A percentile compares a stretch with the other conserved stretches of the same genome.
Evolutionary conservation across 2,329 filamentous ascomycete species (phyloP).

Genomic region (Macrophomina phaseolina): DNA sequence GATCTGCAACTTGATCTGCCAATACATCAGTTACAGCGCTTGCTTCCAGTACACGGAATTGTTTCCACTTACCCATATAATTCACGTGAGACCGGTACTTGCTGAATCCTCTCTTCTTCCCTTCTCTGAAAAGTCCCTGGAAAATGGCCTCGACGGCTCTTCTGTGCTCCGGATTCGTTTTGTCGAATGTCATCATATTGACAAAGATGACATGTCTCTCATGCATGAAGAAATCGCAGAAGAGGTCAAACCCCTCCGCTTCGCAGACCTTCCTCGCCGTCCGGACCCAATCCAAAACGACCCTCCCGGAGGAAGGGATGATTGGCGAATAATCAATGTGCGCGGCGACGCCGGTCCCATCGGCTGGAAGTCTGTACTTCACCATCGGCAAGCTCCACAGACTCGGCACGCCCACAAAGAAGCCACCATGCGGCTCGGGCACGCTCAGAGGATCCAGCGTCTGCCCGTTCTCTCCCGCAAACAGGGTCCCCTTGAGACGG

Average conservation of each 20-base stretch:
- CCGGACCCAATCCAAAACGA: slow-evolving; percentile 48
- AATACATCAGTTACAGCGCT: background rate
- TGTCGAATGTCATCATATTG: slow-evolving; percentile 41
- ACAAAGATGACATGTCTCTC: slow-evolving; percentile 51
- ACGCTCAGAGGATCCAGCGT: slow-evolving; percentile 42
- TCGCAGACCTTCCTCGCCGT: slow-evolving; percentile 34
- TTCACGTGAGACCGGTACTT: slow-evolving; percentile 56
- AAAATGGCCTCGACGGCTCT: slow-evolving; percentile 36
- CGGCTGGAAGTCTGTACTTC: slow-evolving; percentile 44
- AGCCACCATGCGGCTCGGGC: slow-evolving; percentile 40
- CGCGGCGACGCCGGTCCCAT: slow-evolving; percentile 51
- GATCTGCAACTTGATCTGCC: slow-evolving; percentile 48
- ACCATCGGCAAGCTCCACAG: slow-evolving; percentile 35
- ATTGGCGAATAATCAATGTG: slow-evolving; percentile 55
- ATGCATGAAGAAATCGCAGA: slow-evolving; percentile 39
- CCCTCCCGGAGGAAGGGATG: slow-evolving; percentile 49
- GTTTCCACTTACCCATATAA: slow-evolving; percentile 45
- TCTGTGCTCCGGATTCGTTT: slow-evolving; percentile 33
- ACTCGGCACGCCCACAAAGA: slow-evolving; percentile 31
- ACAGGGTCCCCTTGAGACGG: background rate
- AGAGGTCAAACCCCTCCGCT: slow-evolving; percentile 34
- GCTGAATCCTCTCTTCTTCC: slow-evolving; percentile 48
- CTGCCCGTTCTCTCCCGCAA: slow-evolving; percentile 36
- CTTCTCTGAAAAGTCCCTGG: slow-evolving; percentile 45
- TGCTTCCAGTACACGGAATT: no score